Percentiles rank a stretch among this genome's conserved stretches.
These are phyloP conservation scores for Leccinellum albellum DNA, from an alignment of 768 basidiomycete species.

Conservation along the genomic window DNA sequence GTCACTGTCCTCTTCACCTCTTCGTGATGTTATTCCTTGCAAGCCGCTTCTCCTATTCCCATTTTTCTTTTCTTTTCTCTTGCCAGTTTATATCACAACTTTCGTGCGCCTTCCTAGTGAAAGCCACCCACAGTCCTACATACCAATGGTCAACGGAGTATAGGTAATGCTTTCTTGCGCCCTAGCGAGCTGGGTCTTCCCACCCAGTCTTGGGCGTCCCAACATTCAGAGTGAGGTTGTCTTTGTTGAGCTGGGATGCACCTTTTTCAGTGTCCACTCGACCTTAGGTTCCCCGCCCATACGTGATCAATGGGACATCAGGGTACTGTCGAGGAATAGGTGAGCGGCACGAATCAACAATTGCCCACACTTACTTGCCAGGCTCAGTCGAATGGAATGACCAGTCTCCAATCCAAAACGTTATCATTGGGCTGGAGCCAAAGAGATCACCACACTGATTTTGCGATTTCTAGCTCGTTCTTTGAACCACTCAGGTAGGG, in stretches of 20 bases:
- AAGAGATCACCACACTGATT: constrained; percentile 23
- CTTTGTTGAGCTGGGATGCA: constrained; percentile 41
- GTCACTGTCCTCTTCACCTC: constrained; percentile 21
- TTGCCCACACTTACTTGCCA: constrained; percentile 30
- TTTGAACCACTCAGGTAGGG: constrained; percentile 19
- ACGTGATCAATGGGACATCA: neutral
- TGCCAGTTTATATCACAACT: neutral
- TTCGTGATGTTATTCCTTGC: constrained; percentile 4
- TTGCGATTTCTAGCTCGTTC: constrained; percentile 20
- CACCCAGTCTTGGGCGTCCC: constrained; percentile 18
- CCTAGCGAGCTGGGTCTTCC: constrained; percentile 3
- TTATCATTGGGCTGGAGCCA: constrained; percentile 24
- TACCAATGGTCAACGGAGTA: neutral
- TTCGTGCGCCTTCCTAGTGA: constrained; percentile 24
- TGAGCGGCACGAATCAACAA: constrained; percentile 29
- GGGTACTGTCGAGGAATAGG: neutral
- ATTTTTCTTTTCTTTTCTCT: neutral
- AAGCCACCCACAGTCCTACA: neutral
- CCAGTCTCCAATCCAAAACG: constrained; percentile 41
- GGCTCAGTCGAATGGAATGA: constrained; percentile 35
- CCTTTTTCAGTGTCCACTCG: constrained; percentile 25
- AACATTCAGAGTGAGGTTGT: constrained; percentile 31
- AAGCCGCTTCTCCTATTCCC: neutral
- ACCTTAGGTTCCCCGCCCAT: neutral
- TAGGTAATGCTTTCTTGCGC: constrained; percentile 9